A percentile compares a stretch with the other conserved stretches of the same genome.
phyloP scores from a whole-genome alignment of 306 rosid genomes.

The Prunus mume region DNA sequence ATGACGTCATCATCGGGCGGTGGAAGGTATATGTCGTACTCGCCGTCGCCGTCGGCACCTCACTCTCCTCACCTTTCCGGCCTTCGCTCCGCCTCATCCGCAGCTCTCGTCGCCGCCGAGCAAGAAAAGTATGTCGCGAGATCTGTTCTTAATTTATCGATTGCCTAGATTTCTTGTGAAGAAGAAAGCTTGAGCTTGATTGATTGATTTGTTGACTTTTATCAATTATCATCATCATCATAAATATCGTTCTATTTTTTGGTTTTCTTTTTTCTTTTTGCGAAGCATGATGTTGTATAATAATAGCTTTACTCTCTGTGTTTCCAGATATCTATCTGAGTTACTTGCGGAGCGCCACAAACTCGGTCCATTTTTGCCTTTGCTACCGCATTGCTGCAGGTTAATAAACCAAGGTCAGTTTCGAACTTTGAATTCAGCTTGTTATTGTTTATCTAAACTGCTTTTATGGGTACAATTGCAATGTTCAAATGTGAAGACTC shows the following conservation, averaged over 20 bases:
- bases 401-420: constrained; percentile 89
- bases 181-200: not conserved
- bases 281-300: not conserved
- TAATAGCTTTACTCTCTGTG: not conserved
- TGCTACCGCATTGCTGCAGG: constrained; percentile 66
- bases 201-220: not conserved
- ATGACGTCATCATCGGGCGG: constrained; percentile 59
- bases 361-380: constrained; percentile 68
- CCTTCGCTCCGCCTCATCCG: constrained; percentile 72
- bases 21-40: constrained; percentile 82
- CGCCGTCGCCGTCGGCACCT: constrained; percentile 84
- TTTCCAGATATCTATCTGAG: constrained; percentile 67
- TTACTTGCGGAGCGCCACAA: constrained; percentile 80
- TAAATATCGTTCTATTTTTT: not conserved
- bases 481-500: constrained; percentile 11
- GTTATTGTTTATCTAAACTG: constrained; percentile 10
- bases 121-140: constrained; percentile 61
- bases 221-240: not conserved
- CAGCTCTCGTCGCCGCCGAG: constrained; percentile 64
- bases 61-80: constrained; percentile 60
- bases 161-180: not conserved
- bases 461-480: constrained; percentile 10
- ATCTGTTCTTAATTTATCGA: constrained; percentile 1
- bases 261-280: not conserved
- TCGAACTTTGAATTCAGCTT: constrained; percentile 7